A percentile compares a stretch with the other conserved stretches of the same genome.
phyloP scores from a whole-genome alignment of 371 early-diverging fungal species.

The Lichtheimia ramosa region DNA sequence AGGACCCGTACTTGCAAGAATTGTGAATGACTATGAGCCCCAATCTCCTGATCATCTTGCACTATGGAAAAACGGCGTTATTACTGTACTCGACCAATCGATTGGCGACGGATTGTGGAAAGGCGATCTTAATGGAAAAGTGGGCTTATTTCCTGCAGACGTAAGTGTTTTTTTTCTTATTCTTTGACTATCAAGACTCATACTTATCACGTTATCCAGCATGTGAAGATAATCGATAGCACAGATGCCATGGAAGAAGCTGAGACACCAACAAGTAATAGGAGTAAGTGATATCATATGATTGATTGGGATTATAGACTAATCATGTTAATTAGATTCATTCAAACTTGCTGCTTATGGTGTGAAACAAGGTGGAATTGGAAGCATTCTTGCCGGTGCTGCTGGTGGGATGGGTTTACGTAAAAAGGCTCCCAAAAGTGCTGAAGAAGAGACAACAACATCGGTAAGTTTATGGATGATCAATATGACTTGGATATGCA shows the following conservation, averaged over 20 bases:
- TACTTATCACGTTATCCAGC: constrained; percentile 19
- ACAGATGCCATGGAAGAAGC: constrained; percentile 10
- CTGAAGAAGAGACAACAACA: no score
- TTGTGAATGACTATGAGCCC: constrained; percentile 63
- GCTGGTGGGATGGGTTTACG: constrained; percentile 56
- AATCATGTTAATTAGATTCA: constrained; percentile 4
- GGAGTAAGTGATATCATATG: neutral
- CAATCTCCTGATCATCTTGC: constrained; percentile 63
- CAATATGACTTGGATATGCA: neutral
- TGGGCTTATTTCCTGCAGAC: constrained; percentile 65
- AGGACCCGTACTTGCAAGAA: constrained; percentile 42
- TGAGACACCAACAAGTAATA: neutral
- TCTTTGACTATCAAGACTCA: neutral
- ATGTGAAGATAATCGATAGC: constrained; percentile 42
- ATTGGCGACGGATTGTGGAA: constrained; percentile 62
- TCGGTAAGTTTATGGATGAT: neutral
- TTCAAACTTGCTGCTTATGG: constrained; percentile 73
- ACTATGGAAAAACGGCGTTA: constrained; percentile 59
- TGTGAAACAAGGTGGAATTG: constrained; percentile 80
- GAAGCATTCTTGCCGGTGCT: constrained; percentile 75
- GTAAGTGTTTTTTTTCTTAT: constrained; percentile 33
- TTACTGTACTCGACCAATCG: constrained; percentile 59
- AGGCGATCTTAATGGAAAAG: constrained; percentile 62
- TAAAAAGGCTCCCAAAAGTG: constrained; percentile 26
- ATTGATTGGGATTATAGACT: neutral